Percentiles rank a stretch among this genome's conserved stretches.
Evolutionary conservation across 148 eudicot species (phyloP).

Genomic region (Pouteria glomerata): DNA sequence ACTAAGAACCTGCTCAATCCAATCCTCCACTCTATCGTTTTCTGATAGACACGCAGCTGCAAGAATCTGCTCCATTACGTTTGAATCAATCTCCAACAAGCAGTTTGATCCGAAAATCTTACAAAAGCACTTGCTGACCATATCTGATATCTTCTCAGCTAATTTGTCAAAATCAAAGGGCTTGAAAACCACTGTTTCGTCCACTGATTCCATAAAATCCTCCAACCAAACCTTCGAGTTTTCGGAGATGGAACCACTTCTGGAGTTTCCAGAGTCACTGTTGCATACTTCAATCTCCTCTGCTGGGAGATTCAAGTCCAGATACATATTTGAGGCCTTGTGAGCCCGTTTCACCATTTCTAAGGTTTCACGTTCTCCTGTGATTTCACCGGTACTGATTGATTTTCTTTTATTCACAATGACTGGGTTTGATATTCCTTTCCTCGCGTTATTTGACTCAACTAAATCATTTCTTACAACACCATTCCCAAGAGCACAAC

Average conservation of each 20-base stretch:
- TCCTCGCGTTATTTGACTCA: slow-evolving; percentile 6
- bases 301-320: slow-evolving; percentile 79
- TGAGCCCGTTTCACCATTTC: slow-evolving; percentile 41
- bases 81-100: slow-evolving; percentile 50
- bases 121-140: slow-evolving; percentile 29
- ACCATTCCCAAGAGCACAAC: slow-evolving; percentile 25
- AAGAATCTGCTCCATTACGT: slow-evolving; percentile 57
- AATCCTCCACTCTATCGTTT: slow-evolving; percentile 26
- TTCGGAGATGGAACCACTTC: slow-evolving; percentile 11
- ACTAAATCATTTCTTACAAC: not conserved
- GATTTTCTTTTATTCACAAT: slow-evolving; percentile 60
- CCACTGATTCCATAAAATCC: slow-evolving; percentile 33
- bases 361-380: slow-evolving; percentile 5
- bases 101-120: slow-evolving; percentile 29
- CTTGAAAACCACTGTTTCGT: slow-evolving; percentile 45
- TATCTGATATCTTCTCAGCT: slow-evolving; percentile 29
- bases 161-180: slow-evolving; percentile 59
- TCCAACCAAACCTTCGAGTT: slow-evolving; percentile 47
- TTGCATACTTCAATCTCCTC: slow-evolving; percentile 33
- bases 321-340: slow-evolving; percentile 25
- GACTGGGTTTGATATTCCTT: slow-evolving; percentile 14
- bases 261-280: slow-evolving; percentile 8
- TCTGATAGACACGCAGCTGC: slow-evolving; percentile 48
- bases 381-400: slow-evolving; percentile 17
- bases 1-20: slow-evolving; percentile 64